These are phyloP conservation scores for Physcia stellaris DNA, from an alignment of 495 filamentous ascomycete genomes.

Conservation along the genomic window DNA sequence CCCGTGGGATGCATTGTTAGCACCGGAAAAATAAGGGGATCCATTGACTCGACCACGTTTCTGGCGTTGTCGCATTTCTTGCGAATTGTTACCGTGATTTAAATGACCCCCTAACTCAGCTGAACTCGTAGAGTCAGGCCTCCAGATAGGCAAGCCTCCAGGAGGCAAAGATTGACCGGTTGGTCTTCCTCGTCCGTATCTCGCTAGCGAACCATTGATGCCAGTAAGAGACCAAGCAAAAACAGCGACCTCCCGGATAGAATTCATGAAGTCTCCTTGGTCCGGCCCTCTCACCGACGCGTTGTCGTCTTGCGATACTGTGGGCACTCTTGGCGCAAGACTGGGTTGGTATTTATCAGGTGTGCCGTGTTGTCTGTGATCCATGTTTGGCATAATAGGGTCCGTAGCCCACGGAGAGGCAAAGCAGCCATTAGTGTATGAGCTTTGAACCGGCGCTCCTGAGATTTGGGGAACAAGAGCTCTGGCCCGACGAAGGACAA, in stretches of 20 bases:
- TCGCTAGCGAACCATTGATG: slow-evolving; percentile 64
- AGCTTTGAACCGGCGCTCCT: slow-evolving; percentile 27
- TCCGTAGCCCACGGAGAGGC: slow-evolving; percentile 64
- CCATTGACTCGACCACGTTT: not conserved
- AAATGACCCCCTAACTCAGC: too few relatives aligned
- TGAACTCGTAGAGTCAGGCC: slow-evolving; percentile 14
- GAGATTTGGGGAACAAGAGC: slow-evolving; percentile 47
- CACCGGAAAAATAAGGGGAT: too few relatives aligned
- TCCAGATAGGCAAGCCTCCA: slow-evolving; percentile 43
- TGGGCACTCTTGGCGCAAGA: slow-evolving; percentile 18
- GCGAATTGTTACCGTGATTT: not conserved
- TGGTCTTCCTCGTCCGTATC: slow-evolving; percentile 48
- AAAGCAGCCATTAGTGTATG: slow-evolving; percentile 54
- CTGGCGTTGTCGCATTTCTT: not conserved
- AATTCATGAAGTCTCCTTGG: slow-evolving; percentile 53
- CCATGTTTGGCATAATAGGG: slow-evolving; percentile 31
- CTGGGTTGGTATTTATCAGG: slow-evolving; percentile 12
- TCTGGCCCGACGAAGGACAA: slow-evolving; percentile 63
- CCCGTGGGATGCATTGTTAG: too few relatives aligned
- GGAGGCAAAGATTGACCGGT: slow-evolving; percentile 43
- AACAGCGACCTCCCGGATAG: slow-evolving; percentile 71
- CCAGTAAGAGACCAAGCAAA: slow-evolving; percentile 72
- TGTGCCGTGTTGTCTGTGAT: slow-evolving; percentile 8
- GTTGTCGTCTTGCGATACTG: slow-evolving; percentile 28
- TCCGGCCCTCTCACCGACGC: slow-evolving; percentile 26